Evolutionary conservation across 2,329 filamentous ascomycete genomes (phyloP).

Genomic region (Alternaria consortialis): DNA sequence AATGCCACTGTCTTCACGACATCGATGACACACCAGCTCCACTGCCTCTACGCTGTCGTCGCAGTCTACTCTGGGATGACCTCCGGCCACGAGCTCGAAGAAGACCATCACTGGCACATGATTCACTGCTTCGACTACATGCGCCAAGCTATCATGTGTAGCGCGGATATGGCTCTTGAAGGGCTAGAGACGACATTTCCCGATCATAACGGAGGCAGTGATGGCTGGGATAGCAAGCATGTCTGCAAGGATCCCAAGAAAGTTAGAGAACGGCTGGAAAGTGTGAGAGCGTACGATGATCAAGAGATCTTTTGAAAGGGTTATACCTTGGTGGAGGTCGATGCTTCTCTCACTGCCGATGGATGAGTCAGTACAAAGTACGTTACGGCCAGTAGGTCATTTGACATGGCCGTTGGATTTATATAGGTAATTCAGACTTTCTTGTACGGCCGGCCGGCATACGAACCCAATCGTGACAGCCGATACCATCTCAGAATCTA

Average conservation of each 20-base stretch:
- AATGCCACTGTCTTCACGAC: constrained; percentile 48
- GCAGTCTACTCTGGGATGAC: constrained; percentile 43
- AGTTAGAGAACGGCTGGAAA: constrained; percentile 33
- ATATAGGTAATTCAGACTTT: neutral
- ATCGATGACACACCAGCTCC: constrained; percentile 47
- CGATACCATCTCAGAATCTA: neutral
- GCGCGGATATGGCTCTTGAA: constrained; percentile 44
- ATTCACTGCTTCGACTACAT: constrained; percentile 51
- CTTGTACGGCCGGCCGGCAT: neutral
- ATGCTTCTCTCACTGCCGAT: accelerated
- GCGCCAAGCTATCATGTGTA: constrained; percentile 47
- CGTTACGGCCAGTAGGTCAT: neutral
- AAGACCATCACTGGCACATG: constrained; percentile 51
- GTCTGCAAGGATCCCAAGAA: constrained; percentile 31
- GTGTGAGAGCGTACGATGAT: constrained; percentile 46
- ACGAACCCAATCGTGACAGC: neutral
- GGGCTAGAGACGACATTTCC: constrained; percentile 48
- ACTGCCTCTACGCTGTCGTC: constrained; percentile 47
- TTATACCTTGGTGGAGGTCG: no score
- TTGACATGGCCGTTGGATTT: neutral
- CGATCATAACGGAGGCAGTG: constrained; percentile 47
- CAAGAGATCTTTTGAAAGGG: constrained; percentile 40
- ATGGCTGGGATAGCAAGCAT: constrained; percentile 50
- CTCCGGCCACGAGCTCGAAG: constrained; percentile 34
- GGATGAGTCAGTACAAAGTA: accelerated